These are phyloP conservation scores for Cryphonectria parasitica DNA, from an alignment of 2,329 filamentous ascomycete species.

Conservation along the genomic window DNA sequence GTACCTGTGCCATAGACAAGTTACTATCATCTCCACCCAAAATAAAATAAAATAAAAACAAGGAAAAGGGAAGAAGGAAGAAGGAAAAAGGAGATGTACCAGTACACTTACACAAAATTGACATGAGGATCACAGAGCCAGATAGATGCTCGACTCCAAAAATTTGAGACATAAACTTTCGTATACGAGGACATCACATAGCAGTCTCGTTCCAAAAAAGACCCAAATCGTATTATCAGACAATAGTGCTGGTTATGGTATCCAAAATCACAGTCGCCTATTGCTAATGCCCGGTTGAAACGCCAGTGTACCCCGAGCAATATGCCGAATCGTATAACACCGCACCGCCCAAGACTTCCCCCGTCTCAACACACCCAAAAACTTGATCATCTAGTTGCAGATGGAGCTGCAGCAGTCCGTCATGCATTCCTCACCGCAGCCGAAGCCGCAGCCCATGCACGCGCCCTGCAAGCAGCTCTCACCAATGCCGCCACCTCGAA, in stretches of 20 bases:
- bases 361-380: not conserved
- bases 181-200: not conserved
- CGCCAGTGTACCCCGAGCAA: not conserved
- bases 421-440: slow-evolving; percentile 2
- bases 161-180: too few relatives aligned
- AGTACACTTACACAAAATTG: too few relatives aligned
- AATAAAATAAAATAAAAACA: too few relatives aligned
- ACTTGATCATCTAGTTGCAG: not conserved
- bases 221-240: not conserved
- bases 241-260: not conserved
- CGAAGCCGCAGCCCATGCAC: slow-evolving; percentile 9
- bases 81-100: too few relatives aligned
- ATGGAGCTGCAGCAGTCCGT: not conserved
- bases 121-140: too few relatives aligned
- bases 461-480: slow-evolving; percentile 6
- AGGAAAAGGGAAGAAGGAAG: too few relatives aligned
- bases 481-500: slow-evolving; percentile 3
- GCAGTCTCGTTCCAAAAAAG: not conserved
- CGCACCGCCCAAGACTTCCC: not conserved
- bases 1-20: too few relatives aligned
- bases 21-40: too few relatives aligned
- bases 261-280: not conserved
- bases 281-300: not conserved
- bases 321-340: not conserved
- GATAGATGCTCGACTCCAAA: too few relatives aligned